Conservation (phyloP, 768 basidiomycete genomes). For the Suillus spraguei region DNA sequence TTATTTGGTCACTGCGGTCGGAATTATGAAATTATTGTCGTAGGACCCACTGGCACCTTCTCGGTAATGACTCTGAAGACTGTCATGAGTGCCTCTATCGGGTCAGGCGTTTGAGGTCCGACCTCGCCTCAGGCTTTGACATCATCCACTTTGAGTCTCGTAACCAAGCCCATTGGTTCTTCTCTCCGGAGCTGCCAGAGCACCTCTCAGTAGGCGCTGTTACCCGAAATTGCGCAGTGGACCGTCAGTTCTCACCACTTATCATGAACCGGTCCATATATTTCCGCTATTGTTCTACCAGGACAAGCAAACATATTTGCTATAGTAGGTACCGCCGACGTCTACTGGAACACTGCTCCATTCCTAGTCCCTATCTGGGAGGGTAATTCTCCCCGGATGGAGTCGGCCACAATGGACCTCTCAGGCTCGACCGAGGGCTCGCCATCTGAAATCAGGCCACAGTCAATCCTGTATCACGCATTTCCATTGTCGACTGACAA, state of each 20-base stretch:
- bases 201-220: too few species aligned
- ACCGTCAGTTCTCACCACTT: neutral
- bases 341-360: neutral
- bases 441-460: too few species aligned
- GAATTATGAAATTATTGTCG: neutral
- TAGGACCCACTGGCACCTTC: neutral
- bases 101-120: neutral
- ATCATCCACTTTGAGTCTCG: neutral
- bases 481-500: conserved; percentile 4
- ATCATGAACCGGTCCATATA: neutral
- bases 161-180: neutral
- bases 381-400: neutral
- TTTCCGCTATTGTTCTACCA: neutral
- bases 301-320: neutral
- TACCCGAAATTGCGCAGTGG: neutral
- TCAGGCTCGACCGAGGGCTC: neutral
- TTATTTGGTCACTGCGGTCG: neutral
- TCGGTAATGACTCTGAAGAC: neutral
- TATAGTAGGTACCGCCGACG: neutral
- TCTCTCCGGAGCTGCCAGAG: neutral
- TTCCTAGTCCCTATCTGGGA: neutral
- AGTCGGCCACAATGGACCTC: neutral
- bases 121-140: neutral
- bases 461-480: neutral
- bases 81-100: neutral